Conservation (phyloP, 2,329 filamentous ascomycete species). For the Hypoxylon sp. region DNA sequence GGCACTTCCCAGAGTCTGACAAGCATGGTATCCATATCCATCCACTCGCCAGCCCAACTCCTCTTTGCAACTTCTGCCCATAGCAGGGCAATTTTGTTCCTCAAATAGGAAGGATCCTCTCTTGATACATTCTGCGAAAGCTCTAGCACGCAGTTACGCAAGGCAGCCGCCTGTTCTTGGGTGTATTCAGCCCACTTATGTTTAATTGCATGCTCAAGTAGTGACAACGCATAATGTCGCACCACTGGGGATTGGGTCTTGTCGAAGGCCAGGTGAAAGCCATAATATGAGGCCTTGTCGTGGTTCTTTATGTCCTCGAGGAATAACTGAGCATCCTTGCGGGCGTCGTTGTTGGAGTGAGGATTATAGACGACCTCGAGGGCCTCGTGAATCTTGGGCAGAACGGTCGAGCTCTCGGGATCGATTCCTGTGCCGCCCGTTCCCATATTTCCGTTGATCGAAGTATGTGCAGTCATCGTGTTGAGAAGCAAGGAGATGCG, state of each 20-base stretch:
- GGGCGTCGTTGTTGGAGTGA: conserved; percentile 82
- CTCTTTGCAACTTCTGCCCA: conserved; percentile 97
- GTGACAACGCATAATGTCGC: conserved; percentile 92
- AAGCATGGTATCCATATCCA: conserved; percentile 90
- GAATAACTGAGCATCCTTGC: conserved; percentile 85
- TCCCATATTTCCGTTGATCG: conserved; percentile 52
- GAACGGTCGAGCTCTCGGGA: conserved; percentile 61
- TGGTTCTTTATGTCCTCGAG: conserved; percentile 88
- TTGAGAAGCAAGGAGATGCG: conserved; percentile 27
- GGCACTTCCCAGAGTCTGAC: conserved; percentile 84
- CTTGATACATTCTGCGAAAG: conserved; percentile 80
- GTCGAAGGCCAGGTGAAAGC: conserved; percentile 85
- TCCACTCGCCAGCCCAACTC: conserved; percentile 93
- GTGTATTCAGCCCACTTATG: conserved; percentile 85
- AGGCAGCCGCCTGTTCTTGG: conserved; percentile 73
- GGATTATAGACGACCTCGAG: conserved; percentile 90
- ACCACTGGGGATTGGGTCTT: conserved; percentile 82
- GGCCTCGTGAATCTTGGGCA: conserved; percentile 83
- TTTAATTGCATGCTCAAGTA: conserved; percentile 90
- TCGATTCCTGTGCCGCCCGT: conserved; percentile 56
- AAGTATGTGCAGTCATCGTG: conserved; percentile 48
- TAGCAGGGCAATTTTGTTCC: conserved; percentile 93
- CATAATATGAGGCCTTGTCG: conserved; percentile 84
- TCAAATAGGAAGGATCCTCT: conserved; percentile 83
- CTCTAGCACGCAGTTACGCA: conserved; percentile 83